These are phyloP conservation scores for Lycium barbarum DNA, from an alignment of 257 asterid genomes.

Conservation along the genomic window DNA sequence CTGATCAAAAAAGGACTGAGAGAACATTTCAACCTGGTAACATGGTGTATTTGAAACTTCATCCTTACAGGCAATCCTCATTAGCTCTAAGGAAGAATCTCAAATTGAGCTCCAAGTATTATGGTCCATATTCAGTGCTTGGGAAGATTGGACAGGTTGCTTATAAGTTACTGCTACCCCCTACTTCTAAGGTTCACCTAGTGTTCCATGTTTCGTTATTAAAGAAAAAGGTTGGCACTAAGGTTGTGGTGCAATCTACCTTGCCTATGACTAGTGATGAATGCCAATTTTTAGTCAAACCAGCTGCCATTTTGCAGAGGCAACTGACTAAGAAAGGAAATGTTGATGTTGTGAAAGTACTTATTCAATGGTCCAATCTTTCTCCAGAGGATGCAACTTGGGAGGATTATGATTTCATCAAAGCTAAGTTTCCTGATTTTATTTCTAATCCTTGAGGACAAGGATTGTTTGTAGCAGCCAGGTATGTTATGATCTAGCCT, in stretches of 20 bases:
- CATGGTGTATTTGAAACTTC: neutral
- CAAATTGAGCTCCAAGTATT: neutral
- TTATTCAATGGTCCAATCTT: neutral
- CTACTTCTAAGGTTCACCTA: too few relatives aligned
- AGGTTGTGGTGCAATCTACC: neutral
- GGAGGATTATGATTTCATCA: neutral
- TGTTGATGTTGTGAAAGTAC: neutral
- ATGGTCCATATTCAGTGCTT: neutral
- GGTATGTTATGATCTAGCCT: too few relatives aligned
- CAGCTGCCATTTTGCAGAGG: neutral
- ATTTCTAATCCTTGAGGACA: too few relatives aligned
- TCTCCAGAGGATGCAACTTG: neutral
- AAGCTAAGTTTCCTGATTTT: too few relatives aligned
- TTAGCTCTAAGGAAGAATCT: neutral
- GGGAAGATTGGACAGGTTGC: neutral
- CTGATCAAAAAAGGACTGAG: neutral
- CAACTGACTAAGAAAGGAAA: neutral
- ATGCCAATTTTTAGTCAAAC: neutral
- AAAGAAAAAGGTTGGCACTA: neutral
- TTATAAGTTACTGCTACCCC: neutral
- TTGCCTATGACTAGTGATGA: neutral
- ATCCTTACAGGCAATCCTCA: neutral
- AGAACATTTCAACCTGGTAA: neutral
- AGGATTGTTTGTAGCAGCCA: too few relatives aligned
- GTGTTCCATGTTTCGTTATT: constrained; percentile 17